Evolutionary conservation across 23 red algal genomes (phyloP).

Genomic region (Gracilaria vermiculophylla): DNA sequence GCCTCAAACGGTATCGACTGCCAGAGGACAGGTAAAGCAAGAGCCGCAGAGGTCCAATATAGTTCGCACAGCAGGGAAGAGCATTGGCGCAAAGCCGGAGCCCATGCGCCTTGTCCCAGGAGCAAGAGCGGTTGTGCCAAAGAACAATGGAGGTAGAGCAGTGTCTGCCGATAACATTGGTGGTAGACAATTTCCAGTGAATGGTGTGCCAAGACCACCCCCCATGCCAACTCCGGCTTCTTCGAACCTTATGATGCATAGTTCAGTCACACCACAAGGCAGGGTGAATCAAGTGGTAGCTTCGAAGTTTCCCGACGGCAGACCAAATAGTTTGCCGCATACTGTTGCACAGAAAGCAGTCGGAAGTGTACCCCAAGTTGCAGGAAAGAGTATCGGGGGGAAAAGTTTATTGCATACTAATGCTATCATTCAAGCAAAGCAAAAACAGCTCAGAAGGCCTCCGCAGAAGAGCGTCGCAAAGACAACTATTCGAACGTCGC

Average conservation of each 20-base stretch:
- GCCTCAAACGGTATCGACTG: neutral
- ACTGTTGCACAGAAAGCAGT: neutral
- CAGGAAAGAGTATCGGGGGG: slow-evolving; percentile 29
- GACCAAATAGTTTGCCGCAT: neutral
- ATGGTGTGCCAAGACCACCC: neutral
- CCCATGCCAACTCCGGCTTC: neutral
- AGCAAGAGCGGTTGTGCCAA: neutral
- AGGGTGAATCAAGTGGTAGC: neutral
- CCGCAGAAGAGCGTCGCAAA: slow-evolving; percentile 16
- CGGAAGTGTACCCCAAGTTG: neutral
- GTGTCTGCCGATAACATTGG: neutral
- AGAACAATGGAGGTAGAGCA: neutral
- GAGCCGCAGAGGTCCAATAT: neutral
- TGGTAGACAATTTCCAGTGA: neutral
- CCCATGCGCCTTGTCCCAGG: neutral
- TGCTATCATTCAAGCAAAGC: neutral
- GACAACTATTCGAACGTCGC: neutral
- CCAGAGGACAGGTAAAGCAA: neutral
- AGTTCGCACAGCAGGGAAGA: neutral
- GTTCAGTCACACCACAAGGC: neutral
- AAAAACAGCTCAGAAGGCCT: slow-evolving; percentile 26
- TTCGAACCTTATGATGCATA: neutral
- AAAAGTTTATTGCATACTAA: slow-evolving; percentile 49
- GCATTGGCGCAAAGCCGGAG: neutral
- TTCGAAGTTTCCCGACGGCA: neutral